Evolutionary conservation across 805 yeast species (phyloP), one percentile per base, ranked within the genome.

Genomic region (Candida ortonii): DNA sequence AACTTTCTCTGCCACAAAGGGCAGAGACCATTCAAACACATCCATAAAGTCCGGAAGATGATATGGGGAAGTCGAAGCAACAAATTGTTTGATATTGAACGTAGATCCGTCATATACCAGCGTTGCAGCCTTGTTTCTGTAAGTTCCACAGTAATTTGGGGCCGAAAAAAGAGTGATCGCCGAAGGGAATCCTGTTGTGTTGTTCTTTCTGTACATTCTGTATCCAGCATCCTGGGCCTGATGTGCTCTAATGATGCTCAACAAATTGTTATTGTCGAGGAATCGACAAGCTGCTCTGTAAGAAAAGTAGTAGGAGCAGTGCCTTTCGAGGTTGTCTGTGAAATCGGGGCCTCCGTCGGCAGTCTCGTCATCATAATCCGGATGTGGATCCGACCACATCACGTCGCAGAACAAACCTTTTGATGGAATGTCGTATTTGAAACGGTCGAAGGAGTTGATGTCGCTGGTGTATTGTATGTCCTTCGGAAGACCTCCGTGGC

Each of bases 31-130:
- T 15, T 95, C 83, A 59, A 90, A 90, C 4, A 88, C 96, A 59
- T 90, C 96, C 96, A 88, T 90, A 50, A 89, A 88, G 58, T 89
- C 88, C 6, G 97, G 97, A 44, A 90, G 69, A 88, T 94, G 89
- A 64, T 89, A 90, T 1, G 98, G 97, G 58, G 86, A 95, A 4
- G 95, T 94, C 12, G 85, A 76, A 50, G 81, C 65, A 59, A 86
- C 88, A 68, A 89, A 90, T 62, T 89, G 97, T 36, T 96, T 77
- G 41, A 90, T 88, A 59, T 90, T 90, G 86, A 90, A 82, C 7
- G 88, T 93, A 47, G 87, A 82, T 55, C 87, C 79, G 50, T 86
- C 96, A 61, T 89, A 90, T 58, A 87, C 84, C 50, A 90, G 68
- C 6, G 90, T 86, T 0, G 97, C 97, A 0, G 96, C 97, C 64